A percentile compares a stretch with the other conserved stretches of the same genome.
Conservation (phyloP, 495 filamentous ascomycete genomes). For the Penicillium daleae region DNA sequence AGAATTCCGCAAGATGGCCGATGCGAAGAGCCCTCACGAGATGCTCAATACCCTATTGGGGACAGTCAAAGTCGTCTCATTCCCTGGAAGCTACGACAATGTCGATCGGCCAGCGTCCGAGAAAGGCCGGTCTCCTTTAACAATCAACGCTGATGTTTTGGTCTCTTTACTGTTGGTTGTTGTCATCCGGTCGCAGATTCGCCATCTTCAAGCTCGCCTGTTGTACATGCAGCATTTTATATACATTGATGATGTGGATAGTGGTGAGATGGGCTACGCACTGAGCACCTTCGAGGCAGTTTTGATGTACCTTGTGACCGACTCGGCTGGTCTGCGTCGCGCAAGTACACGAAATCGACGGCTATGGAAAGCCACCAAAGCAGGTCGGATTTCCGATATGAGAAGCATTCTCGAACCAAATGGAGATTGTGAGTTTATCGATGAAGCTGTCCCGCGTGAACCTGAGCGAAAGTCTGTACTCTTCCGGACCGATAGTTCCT, state of each 20-base stretch:
- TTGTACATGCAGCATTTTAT: slow-evolving; percentile 95
- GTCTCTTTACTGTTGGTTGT: slow-evolving; percentile 92
- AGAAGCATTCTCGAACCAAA: slow-evolving; percentile 77
- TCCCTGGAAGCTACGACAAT: slow-evolving; percentile 43
- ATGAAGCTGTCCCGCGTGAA: slow-evolving; percentile 44
- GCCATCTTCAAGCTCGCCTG: slow-evolving; percentile 83
- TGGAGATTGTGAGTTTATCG: slow-evolving; percentile 49
- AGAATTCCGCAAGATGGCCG: slow-evolving; percentile 84
- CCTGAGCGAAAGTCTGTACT: slow-evolving; percentile 45
- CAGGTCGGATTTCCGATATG: slow-evolving; percentile 74
- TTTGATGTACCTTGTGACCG: slow-evolving; percentile 82
- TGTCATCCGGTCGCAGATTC: slow-evolving; percentile 88
- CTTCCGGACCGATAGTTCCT: slow-evolving; percentile 43
- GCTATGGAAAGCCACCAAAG: slow-evolving; percentile 83
- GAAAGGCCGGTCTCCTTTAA: slow-evolving; percentile 65
- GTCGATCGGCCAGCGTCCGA: slow-evolving; percentile 50
- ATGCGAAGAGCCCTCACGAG: slow-evolving; percentile 86
- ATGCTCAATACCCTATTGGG: slow-evolving; percentile 88
- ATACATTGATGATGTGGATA: slow-evolving; percentile 96
- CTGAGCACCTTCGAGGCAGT: slow-evolving; percentile 97
- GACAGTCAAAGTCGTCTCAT: slow-evolving; percentile 85
- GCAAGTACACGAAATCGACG: slow-evolving; percentile 84
- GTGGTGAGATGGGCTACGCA: slow-evolving; percentile 95
- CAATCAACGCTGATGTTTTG: slow-evolving; percentile 93
- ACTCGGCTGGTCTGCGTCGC: slow-evolving; percentile 77